Conservation (phyloP, 495 filamentous ascomycete genomes). For the Talaromyces wortmannii region DNA sequence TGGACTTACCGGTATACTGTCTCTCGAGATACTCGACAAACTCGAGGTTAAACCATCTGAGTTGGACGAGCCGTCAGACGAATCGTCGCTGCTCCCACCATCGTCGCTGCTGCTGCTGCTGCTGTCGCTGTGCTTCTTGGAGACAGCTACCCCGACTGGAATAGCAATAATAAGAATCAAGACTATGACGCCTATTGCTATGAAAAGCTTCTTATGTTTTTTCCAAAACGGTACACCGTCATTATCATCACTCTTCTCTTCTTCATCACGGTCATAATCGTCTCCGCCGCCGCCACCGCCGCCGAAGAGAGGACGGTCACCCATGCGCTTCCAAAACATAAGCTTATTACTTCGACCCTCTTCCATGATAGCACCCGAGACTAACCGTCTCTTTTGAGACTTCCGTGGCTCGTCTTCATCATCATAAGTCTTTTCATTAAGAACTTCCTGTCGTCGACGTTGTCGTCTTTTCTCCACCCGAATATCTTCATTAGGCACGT, state of each 20-base stretch:
- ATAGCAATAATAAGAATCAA: constrained; percentile 18
- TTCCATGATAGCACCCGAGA: constrained; percentile 63
- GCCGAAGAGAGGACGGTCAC: constrained; percentile 13
- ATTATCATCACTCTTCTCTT: constrained; percentile 4
- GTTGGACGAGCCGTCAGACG: constrained; percentile 35
- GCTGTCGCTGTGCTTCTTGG: constrained; percentile 53
- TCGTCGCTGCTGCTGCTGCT: neutral
- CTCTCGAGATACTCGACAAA: constrained; percentile 50
- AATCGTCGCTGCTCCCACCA: neutral
- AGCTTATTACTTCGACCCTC: constrained; percentile 45
- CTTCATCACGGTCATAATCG: constrained; percentile 3
- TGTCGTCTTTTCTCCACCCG: constrained; percentile 10
- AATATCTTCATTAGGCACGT: constrained; percentile 12
- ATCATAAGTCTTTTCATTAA: constrained; percentile 7
- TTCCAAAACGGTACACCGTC: constrained; percentile 9
- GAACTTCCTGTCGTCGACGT: constrained; percentile 3
- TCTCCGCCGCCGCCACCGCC: neutral
- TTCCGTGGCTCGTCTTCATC: constrained; percentile 24
- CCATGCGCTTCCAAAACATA: constrained; percentile 31
- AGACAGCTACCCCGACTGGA: constrained; percentile 34
- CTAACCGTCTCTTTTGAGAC: constrained; percentile 49
- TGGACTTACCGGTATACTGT: constrained; percentile 51
- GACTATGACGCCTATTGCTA: constrained; percentile 37
- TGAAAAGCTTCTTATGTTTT: constrained; percentile 30
- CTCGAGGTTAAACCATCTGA: constrained; percentile 19